These are phyloP conservation scores for Epichloe gansuensis DNA, from an alignment of 2,329 filamentous ascomycete genomes.

Conservation along the genomic window DNA sequence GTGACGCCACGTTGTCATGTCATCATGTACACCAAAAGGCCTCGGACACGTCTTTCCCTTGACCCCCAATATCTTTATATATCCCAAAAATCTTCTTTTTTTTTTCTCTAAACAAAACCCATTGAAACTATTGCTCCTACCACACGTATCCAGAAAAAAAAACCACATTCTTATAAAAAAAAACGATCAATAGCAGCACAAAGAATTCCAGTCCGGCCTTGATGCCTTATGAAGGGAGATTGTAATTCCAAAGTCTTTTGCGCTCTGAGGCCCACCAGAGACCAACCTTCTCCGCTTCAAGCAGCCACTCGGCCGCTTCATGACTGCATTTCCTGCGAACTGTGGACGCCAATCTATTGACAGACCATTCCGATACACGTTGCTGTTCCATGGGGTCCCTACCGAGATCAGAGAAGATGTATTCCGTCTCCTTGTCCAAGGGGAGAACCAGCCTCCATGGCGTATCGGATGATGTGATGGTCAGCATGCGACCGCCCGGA, in stretches of 20 bases:
- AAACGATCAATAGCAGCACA: not conserved
- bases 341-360: constrained; percentile 4
- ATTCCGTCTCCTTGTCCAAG: constrained; percentile 17
- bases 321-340: constrained; percentile 10
- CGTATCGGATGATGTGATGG: constrained; percentile 14
- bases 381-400: constrained; percentile 18
- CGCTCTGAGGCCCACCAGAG: constrained; percentile 20
- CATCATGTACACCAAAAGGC: too few species aligned
- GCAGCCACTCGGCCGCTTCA: constrained; percentile 16
- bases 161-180: not conserved
- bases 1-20: too few species aligned
- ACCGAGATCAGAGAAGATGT: constrained; percentile 16
- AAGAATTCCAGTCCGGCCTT: not conserved
- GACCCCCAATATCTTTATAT: too few species aligned
- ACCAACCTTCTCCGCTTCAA: constrained; percentile 19
- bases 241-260: constrained; percentile 9
- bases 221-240: not conserved
- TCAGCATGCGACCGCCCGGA: constrained; percentile 18
- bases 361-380: constrained; percentile 10
- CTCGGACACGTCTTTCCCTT: too few species aligned
- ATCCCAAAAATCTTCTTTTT: not conserved
- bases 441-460: constrained; percentile 19
- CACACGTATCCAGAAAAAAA: not conserved
- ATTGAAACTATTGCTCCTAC: not conserved
- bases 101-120: not conserved